Evolutionary conservation across 2,329 filamentous ascomycete species (phyloP).

Genomic region (Exserohilum rostratum): DNA sequence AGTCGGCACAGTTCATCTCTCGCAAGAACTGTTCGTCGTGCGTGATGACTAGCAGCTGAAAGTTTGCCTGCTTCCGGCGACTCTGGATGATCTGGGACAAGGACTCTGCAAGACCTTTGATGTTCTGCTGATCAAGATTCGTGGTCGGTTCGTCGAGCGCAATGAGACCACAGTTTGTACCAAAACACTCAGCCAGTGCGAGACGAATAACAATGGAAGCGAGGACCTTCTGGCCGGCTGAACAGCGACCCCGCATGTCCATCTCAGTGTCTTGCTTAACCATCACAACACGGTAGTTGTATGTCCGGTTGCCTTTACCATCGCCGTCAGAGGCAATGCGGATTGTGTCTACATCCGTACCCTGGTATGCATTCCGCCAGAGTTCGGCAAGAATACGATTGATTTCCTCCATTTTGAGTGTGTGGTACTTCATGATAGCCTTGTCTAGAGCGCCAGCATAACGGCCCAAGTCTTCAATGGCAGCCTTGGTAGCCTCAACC

Average conservation of each 20-base stretch:
- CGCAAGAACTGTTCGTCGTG: conserved; percentile 96
- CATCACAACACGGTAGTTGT: conserved; percentile 98
- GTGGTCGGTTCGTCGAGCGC: conserved; percentile 97
- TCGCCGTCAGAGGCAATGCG: conserved; percentile 93
- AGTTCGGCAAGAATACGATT: conserved; percentile 93
- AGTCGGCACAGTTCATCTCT: conserved; percentile 92
- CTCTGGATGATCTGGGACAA: conserved; percentile 85
- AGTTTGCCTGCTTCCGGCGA: conserved; percentile 85
- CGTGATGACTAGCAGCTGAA: conserved; percentile 97
- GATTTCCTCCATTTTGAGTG: conserved; percentile 97
- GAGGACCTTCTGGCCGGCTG: conserved; percentile 93
- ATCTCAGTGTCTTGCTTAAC: conserved; percentile 96
- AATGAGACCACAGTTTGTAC: conserved; percentile 92
- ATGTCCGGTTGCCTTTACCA: conserved; percentile 75
- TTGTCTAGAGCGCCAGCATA: conserved; percentile 87
- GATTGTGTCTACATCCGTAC: conserved; percentile 96
- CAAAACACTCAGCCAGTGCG: conserved; percentile 94
- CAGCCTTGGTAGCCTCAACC: conserved; percentile 89
- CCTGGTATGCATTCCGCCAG: conserved; percentile 97
- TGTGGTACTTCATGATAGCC: conserved; percentile 96
- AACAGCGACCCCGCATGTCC: conserved; percentile 99
- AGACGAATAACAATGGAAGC: conserved; percentile 97
- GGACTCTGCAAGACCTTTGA: conserved; percentile 82
- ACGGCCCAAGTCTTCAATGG: conserved; percentile 84
- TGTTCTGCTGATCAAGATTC: conserved; percentile 95